phyloP scores from a whole-genome alignment of 306 rosid species.

The Casuarina equisetifolia region DNA sequence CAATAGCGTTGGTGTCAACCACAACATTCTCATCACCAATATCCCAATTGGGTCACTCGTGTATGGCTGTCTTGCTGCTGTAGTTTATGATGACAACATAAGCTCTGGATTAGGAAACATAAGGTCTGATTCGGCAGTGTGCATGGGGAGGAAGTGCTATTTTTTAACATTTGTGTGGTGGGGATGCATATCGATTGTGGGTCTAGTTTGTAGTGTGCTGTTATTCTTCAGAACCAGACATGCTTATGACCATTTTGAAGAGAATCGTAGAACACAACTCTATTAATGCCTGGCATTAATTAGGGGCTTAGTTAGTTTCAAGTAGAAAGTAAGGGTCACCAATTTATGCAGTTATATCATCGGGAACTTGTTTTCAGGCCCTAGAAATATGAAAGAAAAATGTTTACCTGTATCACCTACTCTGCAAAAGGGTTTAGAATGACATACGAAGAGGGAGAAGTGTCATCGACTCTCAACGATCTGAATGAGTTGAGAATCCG shows the following conservation, averaged over 20 bases:
- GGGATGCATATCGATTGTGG: conserved; percentile 75
- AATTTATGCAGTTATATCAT: conserved; percentile 19
- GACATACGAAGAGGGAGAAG: not conserved
- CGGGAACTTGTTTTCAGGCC: not conserved
- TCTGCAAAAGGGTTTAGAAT: not conserved
- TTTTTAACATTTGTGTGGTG: conserved; percentile 74
- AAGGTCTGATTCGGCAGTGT: conserved; percentile 47
- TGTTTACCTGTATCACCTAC: not conserved
- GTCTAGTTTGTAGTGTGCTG: conserved; percentile 61
- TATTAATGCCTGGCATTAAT: conserved; percentile 7
- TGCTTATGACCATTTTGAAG: conserved; percentile 75
- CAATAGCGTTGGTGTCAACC: conserved; percentile 73
- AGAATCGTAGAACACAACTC: conserved; percentile 48
- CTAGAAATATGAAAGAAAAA: not conserved
- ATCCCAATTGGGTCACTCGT: conserved; percentile 89
- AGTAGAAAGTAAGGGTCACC: conserved; percentile 15
- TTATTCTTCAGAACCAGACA: conserved; percentile 80
- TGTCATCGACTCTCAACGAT: too few species aligned
- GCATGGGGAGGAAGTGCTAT: conserved; percentile 89
- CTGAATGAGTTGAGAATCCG: too few species aligned
- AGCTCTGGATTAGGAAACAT: conserved; percentile 14
- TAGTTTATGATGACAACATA: conserved; percentile 68
- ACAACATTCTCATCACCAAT: conserved; percentile 87
- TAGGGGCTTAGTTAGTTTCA: not conserved
- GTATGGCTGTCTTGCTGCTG: conserved; percentile 78